Conservation (phyloP, 768 basidiomycete genomes). For the Lactarius indigo region DNA sequence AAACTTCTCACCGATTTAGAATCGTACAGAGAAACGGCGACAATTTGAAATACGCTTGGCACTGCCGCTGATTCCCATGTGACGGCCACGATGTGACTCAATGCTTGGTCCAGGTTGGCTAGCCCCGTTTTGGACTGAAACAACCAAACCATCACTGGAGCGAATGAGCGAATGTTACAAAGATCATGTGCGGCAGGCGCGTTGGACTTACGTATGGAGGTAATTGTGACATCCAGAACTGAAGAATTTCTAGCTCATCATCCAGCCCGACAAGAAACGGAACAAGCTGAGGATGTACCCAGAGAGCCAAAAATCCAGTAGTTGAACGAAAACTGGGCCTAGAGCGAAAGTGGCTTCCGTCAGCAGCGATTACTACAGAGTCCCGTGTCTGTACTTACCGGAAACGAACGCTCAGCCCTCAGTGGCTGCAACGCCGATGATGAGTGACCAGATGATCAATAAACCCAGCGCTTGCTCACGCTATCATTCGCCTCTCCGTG, state of each 20-base stretch:
- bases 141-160: slow-evolving; percentile 39
- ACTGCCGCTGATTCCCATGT: slow-evolving; percentile 39
- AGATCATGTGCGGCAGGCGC: not conserved
- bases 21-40: slow-evolving; percentile 32
- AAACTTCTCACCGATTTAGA: slow-evolving; percentile 34
- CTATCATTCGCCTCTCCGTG: slow-evolving; percentile 18
- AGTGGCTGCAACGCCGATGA: slow-evolving; percentile 14
- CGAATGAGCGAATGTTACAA: slow-evolving; percentile 2
- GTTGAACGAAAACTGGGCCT: slow-evolving; percentile 43
- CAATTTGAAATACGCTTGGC: slow-evolving; percentile 35
- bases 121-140: slow-evolving; percentile 39
- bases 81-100: slow-evolving; percentile 39
- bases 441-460: not conserved
- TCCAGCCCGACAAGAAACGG: not conserved
- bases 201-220: slow-evolving; percentile 36
- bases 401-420: slow-evolving; percentile 18
- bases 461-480: slow-evolving; percentile 3
- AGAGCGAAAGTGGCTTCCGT: slow-evolving; percentile 1
- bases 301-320: slow-evolving; percentile 46
- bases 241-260: slow-evolving; percentile 3
- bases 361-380: not conserved
- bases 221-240: slow-evolving; percentile 43
- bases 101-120: slow-evolving; percentile 37
- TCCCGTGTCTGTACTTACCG: slow-evolving; percentile 1
- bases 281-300: slow-evolving; percentile 29